Conservation (phyloP, 2,329 filamentous ascomycete genomes). For the Botrytis medusae region DNA sequence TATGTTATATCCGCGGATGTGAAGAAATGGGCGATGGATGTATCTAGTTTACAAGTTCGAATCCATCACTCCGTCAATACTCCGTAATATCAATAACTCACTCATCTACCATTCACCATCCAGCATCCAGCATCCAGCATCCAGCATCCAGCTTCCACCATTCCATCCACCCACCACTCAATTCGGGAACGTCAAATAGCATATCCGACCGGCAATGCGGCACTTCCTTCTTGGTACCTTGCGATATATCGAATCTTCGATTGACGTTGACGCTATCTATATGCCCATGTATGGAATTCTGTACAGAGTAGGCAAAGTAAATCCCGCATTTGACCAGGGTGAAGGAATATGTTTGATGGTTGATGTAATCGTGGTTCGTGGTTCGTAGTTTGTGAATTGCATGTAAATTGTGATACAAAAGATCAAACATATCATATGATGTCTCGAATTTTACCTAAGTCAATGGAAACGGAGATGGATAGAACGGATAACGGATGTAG, state of each 20-base stretch:
- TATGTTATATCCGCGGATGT: neutral
- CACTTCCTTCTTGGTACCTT: neutral
- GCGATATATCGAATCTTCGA: neutral
- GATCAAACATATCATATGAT: neutral
- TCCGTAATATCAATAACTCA: neutral
- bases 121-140: neutral
- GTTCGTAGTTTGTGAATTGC: neutral
- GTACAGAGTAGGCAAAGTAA: neutral
- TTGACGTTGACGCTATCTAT: neutral
- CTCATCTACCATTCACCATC: neutral
- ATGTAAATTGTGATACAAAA: neutral
- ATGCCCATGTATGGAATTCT: neutral
- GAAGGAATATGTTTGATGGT: neutral
- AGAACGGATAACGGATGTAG: constrained; percentile 9
- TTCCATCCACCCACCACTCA: neutral
- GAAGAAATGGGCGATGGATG: neutral
- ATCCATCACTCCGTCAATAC: neutral
- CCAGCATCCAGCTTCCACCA: neutral
- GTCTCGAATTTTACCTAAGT: neutral
- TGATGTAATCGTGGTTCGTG: neutral
- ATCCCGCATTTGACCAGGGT: neutral
- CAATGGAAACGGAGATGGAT: neutral
- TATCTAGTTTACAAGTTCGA: neutral
- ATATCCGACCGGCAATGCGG: neutral
- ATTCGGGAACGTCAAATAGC: neutral